Conservation (phyloP, 345 rosid species). For the Turritis glabra region DNA sequence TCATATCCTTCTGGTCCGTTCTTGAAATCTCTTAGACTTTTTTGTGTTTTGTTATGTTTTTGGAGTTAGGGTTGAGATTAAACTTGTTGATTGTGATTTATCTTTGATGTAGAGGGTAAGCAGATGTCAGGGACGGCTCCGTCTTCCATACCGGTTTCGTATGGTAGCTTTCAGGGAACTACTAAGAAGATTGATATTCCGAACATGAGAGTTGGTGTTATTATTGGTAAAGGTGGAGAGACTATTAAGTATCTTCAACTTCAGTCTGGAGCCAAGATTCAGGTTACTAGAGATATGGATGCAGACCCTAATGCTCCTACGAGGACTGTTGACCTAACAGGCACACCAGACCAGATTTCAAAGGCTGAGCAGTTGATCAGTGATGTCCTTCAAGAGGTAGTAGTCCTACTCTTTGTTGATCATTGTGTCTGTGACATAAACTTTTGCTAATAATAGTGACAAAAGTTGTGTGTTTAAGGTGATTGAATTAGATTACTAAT, state of each 20-base stretch:
- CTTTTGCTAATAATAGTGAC: not conserved
- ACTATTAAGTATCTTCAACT: constrained; percentile 91
- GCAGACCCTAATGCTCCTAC: constrained; percentile 71
- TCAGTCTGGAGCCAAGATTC: constrained; percentile 98
- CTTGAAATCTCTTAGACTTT: not conserved
- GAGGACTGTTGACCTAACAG: constrained; percentile 81
- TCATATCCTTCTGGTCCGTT: constrained; percentile 47
- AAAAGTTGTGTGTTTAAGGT: not conserved
- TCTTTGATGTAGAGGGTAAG: constrained; percentile 52
- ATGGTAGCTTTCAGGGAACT: constrained; percentile 62
- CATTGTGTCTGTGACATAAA: too few relatives aligned
- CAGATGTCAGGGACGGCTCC: constrained; percentile 50
- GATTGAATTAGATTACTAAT: not conserved
- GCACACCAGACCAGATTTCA: constrained; percentile 79
- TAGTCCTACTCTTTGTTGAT: constrained; percentile 1
- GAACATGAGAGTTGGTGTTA: constrained; percentile 91
- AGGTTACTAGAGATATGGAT: constrained; percentile 92
- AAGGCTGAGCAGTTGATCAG: constrained; percentile 89
- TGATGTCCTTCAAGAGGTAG: constrained; percentile 84
- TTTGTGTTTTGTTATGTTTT: not conserved
- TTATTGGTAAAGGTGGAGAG: constrained; percentile 97
- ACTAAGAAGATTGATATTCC: constrained; percentile 94
- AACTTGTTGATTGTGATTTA: not conserved
- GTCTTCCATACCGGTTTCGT: constrained; percentile 66
- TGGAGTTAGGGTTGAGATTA: not conserved